Evolutionary conservation across 257 asterid genomes (phyloP).

Genomic region (Nicotiana benthamiana): DNA sequence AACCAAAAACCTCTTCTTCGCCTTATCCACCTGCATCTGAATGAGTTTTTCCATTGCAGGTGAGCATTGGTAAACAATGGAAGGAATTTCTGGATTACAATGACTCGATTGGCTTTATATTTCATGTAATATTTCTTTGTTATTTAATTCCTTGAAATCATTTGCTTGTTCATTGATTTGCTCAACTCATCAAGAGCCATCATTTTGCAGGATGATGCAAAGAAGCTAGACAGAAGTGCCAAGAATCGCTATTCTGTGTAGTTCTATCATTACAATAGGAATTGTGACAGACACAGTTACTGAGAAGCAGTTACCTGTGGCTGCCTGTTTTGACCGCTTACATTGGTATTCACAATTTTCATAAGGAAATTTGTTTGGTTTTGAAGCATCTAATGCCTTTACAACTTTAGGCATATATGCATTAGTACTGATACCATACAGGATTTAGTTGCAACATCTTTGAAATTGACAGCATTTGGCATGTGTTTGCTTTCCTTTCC

Average conservation of each 20-base stretch:
- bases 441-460: neutral
- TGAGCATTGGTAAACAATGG: slow-evolving; percentile 89
- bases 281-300: neutral
- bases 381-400: neutral
- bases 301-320: neutral
- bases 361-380: neutral
- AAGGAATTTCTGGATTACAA: slow-evolving; percentile 78
- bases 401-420: neutral
- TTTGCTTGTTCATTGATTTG: neutral
- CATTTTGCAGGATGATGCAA: slow-evolving; percentile 63
- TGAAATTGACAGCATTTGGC: neutral
- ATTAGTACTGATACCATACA: neutral
- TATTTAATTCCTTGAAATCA: neutral
- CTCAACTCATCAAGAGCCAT: neutral
- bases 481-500: neutral
- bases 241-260: slow-evolving; percentile 52
- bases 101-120: slow-evolving; percentile 61
- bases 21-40: neutral
- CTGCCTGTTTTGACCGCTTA: neutral
- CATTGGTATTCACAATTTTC: neutral
- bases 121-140: slow-evolving; percentile 48
- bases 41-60: slow-evolving; percentile 34
- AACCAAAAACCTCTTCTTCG: neutral
- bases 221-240: slow-evolving; percentile 50
- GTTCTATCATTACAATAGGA: neutral